Evolutionary conservation across 2,329 filamentous ascomycete species (phyloP), one percentile per base, ranked within the genome.

Genomic region (Cadophora gregata): DNA sequence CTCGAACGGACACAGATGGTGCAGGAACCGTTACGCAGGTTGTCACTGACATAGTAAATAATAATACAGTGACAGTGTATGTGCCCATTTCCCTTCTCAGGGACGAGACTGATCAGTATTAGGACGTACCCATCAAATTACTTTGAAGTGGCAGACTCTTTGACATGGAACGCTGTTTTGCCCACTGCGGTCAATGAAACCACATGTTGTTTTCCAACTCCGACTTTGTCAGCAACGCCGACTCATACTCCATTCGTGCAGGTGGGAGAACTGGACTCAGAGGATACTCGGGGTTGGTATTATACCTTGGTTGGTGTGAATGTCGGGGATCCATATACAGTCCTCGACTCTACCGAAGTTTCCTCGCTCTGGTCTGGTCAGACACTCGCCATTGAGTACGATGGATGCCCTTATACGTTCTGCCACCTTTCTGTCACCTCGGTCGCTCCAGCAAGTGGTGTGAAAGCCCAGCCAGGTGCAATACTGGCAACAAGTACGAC

Each of bases 21-120:
- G 63, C 63, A 1, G 63, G 63, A 3, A 65, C 63, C n/a, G 63
- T 65, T 31, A 65, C 63, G 4, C 63, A 65, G n/a, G 56, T 65
- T 38, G 56, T 53, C 9, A 53, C 63, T 12, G 56, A 55, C 21
- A 16, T 14, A 4, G 3, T 27, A 3, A 42, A 42, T 4, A 42
- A 27, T 27, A 9, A 38, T 3, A 25, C n/a, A 4, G 42, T 60
- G 27, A 61, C 59, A 19, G 42, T 61, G 59, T 61, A 33, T 10
- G 59, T 50, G 4, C 3, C 19, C 24, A 24, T 1, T 6, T 31
- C n/a, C 3, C 19, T 16, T 24, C 3, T 9, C 24, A 42, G 3
- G n/a, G 19, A 29, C 29, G 25, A 50, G 7, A 53, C 45, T 59
- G 27, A 64, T 19, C 7, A 38, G 6, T 2, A 48, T 3, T 31